Base-by-base conservation (phyloP, 2,329 filamentous ascomycete genomes). In the Moelleriella libera region DNA sequence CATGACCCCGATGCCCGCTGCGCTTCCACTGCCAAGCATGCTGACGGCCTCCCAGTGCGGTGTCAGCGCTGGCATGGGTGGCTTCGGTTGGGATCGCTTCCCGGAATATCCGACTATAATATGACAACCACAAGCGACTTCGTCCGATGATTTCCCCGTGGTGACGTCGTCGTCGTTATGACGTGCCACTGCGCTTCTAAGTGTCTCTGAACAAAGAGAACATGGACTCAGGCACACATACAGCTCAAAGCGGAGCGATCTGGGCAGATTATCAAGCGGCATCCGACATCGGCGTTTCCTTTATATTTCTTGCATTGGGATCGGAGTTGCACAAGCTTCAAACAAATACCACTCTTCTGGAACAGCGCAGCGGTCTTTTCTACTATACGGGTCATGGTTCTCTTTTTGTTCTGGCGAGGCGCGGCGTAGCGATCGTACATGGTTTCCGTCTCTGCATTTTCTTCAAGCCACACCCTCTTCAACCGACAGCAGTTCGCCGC, bases 61-160 rank as follows among this genome's bases (percentile, higher is more conserved):
- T 57, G 79, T 88, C 49, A 83, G 82, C 60, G 72, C 82, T 51
- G 83, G 81, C 50, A 88, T 85, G 69, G 58, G 57, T 29, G 58
- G 81, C 54, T 94, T 94, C 63, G 86, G 85, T 57, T 95, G 88
- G 86, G 87, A 86, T 64, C 76, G 84, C 57, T 88, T 85, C 63
- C 84, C 85, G 60, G 86, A 90, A 65, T 94, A 89, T 64, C 76
- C 86, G 56, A 82, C 86, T 53, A 88, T 83, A 55, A 94, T 94
- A 73, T 96, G 85, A 85, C 74, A 77, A 78, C 67, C 74, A 78
- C 60, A 67, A 62, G 61, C 68, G 53, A 64, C 62, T 60, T 63
- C 67, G 61, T 42, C 40, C 14, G 65, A 63, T 59, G 64, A 69
- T 58, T 68, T 68, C 60, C 68, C 69, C 56, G 66, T 66, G 60